Conservation (phyloP, 2,329 filamentous ascomycete genomes). For the Drechslerella coelobrocha region DNA sequence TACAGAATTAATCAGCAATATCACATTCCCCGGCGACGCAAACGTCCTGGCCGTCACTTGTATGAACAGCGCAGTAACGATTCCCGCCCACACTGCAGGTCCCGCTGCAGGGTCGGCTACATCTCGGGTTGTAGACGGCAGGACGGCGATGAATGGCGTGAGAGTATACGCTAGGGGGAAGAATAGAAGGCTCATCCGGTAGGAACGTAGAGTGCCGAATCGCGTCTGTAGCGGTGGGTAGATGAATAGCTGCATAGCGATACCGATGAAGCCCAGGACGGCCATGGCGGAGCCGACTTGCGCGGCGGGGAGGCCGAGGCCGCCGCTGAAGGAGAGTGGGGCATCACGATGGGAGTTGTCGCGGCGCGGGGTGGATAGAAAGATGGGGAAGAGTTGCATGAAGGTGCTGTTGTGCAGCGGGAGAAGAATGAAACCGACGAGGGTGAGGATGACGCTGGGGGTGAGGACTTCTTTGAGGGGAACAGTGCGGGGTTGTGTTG, state of each 20-base stretch:
- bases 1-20: slow-evolving; percentile 68
- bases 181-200: slow-evolving; percentile 71
- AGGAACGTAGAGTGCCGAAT: slow-evolving; percentile 72
- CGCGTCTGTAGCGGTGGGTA: slow-evolving; percentile 72
- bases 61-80: slow-evolving; percentile 69
- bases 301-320: slow-evolving; percentile 74
- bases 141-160: slow-evolving; percentile 73
- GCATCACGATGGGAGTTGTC: slow-evolving; percentile 59
- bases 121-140: slow-evolving; percentile 64
- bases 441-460: slow-evolving; percentile 64
- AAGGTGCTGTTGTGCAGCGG: slow-evolving; percentile 78
- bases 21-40: slow-evolving; percentile 66
- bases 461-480: slow-evolving; percentile 65
- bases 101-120: slow-evolving; percentile 64
- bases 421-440: slow-evolving; percentile 72
- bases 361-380: slow-evolving; percentile 74
- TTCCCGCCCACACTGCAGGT: slow-evolving; percentile 68
- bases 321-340: slow-evolving; percentile 72
- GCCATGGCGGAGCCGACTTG: slow-evolving; percentile 80
- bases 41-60: slow-evolving; percentile 79
- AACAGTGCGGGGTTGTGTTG: slow-evolving; percentile 50
- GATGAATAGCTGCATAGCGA: slow-evolving; percentile 72
- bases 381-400: slow-evolving; percentile 77
- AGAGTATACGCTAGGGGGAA: slow-evolving; percentile 75
- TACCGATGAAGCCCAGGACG: slow-evolving; percentile 76